phyloP scores from a whole-genome alignment of 2,329 filamentous ascomycete species.

The Hansfordia pulvinata region DNA sequence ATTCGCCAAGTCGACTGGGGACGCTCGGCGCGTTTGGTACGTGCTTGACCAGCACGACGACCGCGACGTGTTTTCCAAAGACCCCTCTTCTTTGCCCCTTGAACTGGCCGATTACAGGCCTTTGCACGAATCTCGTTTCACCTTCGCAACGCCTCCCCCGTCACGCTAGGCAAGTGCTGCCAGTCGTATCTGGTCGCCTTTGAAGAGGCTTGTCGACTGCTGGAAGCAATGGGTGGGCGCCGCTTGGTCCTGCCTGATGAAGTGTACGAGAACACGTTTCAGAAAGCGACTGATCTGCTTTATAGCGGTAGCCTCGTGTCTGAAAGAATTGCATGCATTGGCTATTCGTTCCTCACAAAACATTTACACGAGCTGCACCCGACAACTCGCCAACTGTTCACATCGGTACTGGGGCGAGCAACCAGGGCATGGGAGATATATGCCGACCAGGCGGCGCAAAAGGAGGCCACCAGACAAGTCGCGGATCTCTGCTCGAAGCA shows the following conservation, averaged over 20 bases:
- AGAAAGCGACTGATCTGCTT: constrained; percentile 31
- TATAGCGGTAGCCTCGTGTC: constrained; percentile 39
- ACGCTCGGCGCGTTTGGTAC: constrained; percentile 34
- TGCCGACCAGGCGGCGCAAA: constrained; percentile 17
- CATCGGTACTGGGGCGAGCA: constrained; percentile 19
- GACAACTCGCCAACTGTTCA: constrained; percentile 26
- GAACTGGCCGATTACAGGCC: too few species aligned
- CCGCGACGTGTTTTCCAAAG: constrained; percentile 26
- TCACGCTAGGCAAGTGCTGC: constrained; percentile 8
- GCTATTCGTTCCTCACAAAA: constrained; percentile 19
- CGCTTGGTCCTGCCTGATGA: constrained; percentile 10
- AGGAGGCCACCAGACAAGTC: constrained; percentile 10
- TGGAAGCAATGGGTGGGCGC: too few species aligned
- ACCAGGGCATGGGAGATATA: constrained; percentile 28
- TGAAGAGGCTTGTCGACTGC: too few species aligned
- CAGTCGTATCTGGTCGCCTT: not conserved
- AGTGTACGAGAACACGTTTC: constrained; percentile 30
- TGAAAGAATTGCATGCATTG: constrained; percentile 30
- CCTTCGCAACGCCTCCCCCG: constrained; percentile 31
- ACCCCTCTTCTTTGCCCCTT: too few species aligned
- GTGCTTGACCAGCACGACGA: constrained; percentile 28
- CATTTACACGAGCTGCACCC: constrained; percentile 28
- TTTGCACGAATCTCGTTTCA: constrained; percentile 22
- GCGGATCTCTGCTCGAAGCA: constrained; percentile 8
- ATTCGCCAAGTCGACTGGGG: constrained; percentile 28